Evolutionary conservation across 176 grass and related monocot genomes (phyloP).

Genomic region (Avena sativa): DNA sequence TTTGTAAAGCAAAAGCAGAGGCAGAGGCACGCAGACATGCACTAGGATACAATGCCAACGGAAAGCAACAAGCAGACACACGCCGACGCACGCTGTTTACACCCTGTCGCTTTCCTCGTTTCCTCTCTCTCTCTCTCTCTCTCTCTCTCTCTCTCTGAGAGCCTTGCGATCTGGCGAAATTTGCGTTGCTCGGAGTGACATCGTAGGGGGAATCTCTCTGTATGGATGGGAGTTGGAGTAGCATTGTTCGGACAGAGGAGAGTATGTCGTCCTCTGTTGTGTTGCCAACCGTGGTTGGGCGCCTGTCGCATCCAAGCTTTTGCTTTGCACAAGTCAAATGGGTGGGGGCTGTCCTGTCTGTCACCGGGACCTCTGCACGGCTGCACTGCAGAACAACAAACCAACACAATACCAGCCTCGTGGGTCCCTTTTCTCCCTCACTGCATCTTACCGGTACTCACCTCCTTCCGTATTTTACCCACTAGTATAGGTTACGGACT

Average conservation of each 20-base stretch:
- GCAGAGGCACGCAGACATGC: constrained; percentile 10
- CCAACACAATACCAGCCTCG: not conserved
- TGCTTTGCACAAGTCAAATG: constrained; percentile 19
- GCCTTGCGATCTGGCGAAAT: too few relatives aligned
- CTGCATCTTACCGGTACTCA: not conserved
- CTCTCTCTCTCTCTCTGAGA: too few relatives aligned
- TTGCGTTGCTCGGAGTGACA: not conserved
- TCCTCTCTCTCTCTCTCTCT: not conserved
- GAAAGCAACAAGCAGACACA: constrained; percentile 39
- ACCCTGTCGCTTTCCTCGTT: not conserved
- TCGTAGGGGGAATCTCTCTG: constrained; percentile 32
- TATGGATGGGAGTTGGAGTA: too few relatives aligned
- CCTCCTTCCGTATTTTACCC: not conserved
- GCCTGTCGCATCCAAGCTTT: not conserved
- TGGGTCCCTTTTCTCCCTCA: not conserved
- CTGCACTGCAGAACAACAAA: not conserved
- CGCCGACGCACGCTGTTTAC: not conserved
- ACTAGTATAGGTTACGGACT: too few relatives aligned
- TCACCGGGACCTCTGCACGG: not conserved
- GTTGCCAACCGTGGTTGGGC: not conserved
- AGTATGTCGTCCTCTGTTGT: constrained; percentile 1
- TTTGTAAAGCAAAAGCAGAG: constrained; percentile 49
- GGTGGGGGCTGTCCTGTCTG: not conserved
- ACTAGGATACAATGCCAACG: not conserved
- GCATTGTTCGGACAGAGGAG: too few relatives aligned